Evolutionary conservation across 78 protist genomes (phyloP), one percentile per base, ranked within the genome.

Genomic region (Kipferlia bialata): DNA sequence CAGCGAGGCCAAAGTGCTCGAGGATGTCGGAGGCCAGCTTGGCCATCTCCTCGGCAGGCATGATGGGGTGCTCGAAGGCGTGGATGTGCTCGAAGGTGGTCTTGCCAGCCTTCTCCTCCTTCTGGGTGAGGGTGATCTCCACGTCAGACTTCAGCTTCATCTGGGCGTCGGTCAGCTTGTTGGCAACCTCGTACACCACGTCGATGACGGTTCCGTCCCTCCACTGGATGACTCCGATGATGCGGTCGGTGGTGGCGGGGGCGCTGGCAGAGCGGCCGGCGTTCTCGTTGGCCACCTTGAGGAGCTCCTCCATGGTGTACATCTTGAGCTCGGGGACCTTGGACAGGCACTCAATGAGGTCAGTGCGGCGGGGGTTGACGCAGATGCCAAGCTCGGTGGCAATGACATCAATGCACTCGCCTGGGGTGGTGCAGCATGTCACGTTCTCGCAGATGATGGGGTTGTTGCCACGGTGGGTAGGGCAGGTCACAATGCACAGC

Each of bases 141-240:
- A n/a, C 31, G 16, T 59, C 63, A 16, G 63, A 59, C 16, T 59
- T 59, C 16, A 59, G 63, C 16, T 59, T 59, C 48, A 59, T 12
- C n/a, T n/a, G n/a, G 17, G 48, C 63, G 33, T 59, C 63, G 33
- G 63, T 33, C 31, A 59, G 31, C 48, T 33, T 33, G 16, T 59
- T 65, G 58, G 51, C 69, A 37, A 65, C 69, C 31, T 67, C 32
- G 44, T 7, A 7, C 18, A 67, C 72, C 28, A 67, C 72, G 44
- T 67, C 72, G 39, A 67, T 2, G 39, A 67, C 72, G 26, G 72
- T 67, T 3, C 72, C 72, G 7, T 67, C 72, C 18, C 72, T 2
- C 72, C 72, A 67, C 58, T 67, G 31, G 7, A 67, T 56, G 18
- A 67, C 31, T 16, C 72, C 72, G 7, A 67, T 67, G 39, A 67